Percentiles rank a stretch among this genome's conserved stretches.
These are phyloP conservation scores for Escovopsis sp. DNA, from an alignment of 2,329 filamentous ascomycete genomes.

Conservation along the genomic window DNA sequence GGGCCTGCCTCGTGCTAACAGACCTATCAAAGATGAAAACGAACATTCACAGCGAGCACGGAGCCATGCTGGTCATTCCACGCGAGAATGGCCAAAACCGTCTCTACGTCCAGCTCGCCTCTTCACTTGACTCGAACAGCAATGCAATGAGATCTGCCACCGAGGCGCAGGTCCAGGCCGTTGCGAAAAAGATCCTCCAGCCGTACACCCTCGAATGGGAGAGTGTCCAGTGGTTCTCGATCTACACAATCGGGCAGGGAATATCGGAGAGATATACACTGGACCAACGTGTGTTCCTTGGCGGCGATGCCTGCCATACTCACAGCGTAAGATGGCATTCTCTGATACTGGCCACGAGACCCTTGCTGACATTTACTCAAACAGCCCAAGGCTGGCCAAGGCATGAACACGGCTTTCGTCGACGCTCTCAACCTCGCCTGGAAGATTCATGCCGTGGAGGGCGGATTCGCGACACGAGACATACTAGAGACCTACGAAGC, in stretches of 20 bases:
- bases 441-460: conserved; percentile 88
- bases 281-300: conserved; percentile 56
- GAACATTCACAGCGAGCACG: conserved; percentile 58
- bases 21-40: conserved; percentile 47
- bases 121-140: conserved; percentile 45
- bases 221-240: conserved; percentile 57
- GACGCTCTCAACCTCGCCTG: conserved; percentile 83
- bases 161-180: conserved; percentile 45
- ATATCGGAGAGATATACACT: conserved; percentile 53
- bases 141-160: conserved; percentile 48
- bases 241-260: conserved; percentile 63
- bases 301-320: conserved; percentile 66
- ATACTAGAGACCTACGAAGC: conserved; percentile 74
- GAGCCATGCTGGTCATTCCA: conserved; percentile 69
- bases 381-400: conserved; percentile 63
- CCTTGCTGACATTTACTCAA: conserved; percentile 23
- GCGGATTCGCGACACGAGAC: conserved; percentile 59
- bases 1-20: conserved; percentile 25
- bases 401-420: conserved; percentile 67
- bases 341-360: background rate
- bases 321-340: conserved; percentile 42
- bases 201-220: conserved; percentile 56
- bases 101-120: conserved; percentile 53
- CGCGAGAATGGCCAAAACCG: conserved; percentile 54
- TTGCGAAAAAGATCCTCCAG: conserved; percentile 48